Evolutionary conservation across 1,139 yeast genomes (phyloP).

Genomic region (Pichia inconspicua): DNA sequence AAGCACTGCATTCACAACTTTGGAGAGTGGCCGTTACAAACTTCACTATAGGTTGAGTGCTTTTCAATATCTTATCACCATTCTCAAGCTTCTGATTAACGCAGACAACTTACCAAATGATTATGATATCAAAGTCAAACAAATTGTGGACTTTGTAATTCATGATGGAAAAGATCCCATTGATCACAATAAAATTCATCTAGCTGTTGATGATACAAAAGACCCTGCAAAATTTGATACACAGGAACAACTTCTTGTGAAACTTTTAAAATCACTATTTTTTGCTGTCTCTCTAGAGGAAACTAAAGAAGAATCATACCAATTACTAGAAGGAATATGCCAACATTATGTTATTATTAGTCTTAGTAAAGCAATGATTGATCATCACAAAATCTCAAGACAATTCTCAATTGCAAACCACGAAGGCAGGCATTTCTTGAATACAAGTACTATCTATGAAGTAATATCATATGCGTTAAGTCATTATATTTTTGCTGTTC

Average conservation of each 20-base stretch:
- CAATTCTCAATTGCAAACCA: constrained; percentile 69
- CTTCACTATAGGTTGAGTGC: constrained; percentile 70
- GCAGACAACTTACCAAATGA: constrained; percentile 55
- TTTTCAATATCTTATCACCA: constrained; percentile 59
- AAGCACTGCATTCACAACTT: constrained; percentile 56
- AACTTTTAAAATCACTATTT: constrained; percentile 63
- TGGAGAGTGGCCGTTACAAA: constrained; percentile 62
- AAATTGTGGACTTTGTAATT: constrained; percentile 39
- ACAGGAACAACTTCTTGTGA: constrained; percentile 53
- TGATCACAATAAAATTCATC: constrained; percentile 25
- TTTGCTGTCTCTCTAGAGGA: constrained; percentile 72
- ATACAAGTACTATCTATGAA: constrained; percentile 62
- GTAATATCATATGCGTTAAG: constrained; percentile 78
- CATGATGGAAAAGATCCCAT: constrained; percentile 22
- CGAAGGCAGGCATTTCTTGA: constrained; percentile 67
- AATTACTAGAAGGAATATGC: constrained; percentile 56
- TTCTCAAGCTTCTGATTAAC: constrained; percentile 64
- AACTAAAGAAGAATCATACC: constrained; percentile 58
- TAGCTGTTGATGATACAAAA: constrained; percentile 38
- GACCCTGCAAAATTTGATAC: constrained; percentile 46
- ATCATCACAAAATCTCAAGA: constrained; percentile 61
- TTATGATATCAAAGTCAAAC: constrained; percentile 38
- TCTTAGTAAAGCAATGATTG: constrained; percentile 64
- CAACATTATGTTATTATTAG: constrained; percentile 76
- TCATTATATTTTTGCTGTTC: constrained; percentile 63